A percentile compares a stretch with the other conserved stretches of the same genome.
Evolutionary conservation across 306 rosid species (phyloP).

Genomic region (Senna tora): DNA sequence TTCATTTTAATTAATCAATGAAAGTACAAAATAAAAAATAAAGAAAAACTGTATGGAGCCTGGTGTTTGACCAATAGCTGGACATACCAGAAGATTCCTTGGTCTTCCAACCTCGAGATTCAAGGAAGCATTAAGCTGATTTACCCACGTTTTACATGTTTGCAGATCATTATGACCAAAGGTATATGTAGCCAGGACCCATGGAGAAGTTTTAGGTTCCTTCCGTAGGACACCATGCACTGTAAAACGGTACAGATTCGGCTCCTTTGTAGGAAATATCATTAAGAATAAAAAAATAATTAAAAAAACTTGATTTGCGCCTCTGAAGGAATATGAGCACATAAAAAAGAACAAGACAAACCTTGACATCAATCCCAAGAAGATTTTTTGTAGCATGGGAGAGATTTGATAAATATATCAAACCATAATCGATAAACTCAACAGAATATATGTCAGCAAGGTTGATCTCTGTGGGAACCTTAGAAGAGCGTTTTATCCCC

Average conservation of each 20-base stretch:
- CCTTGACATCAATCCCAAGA: conserved; percentile 58
- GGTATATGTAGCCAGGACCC: conserved; percentile 62
- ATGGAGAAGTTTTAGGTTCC: conserved; percentile 59
- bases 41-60: conserved; percentile 20
- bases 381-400: conserved; percentile 50
- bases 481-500: conserved; percentile 56
- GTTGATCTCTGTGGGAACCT: conserved; percentile 56
- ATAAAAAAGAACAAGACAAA: conserved; percentile 45
- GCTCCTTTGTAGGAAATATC: conserved; percentile 43
- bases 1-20: conserved; percentile 47
- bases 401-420: conserved; percentile 51
- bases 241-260: conserved; percentile 72
- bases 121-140: conserved; percentile 58
- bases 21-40: conserved; percentile 16
- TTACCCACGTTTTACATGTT: conserved; percentile 79
- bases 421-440: conserved; percentile 52
- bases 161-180: conserved; percentile 65
- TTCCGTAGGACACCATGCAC: conserved; percentile 73
- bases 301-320: neutral
- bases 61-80: conserved; percentile 33
- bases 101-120: conserved; percentile 69
- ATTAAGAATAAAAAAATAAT: neutral
- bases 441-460: conserved; percentile 74
- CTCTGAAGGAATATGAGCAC: conserved; percentile 21
- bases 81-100: conserved; percentile 81